Conservation (phyloP, 2,329 filamentous ascomycete species). For the Neofusicoccum ribis region DNA sequence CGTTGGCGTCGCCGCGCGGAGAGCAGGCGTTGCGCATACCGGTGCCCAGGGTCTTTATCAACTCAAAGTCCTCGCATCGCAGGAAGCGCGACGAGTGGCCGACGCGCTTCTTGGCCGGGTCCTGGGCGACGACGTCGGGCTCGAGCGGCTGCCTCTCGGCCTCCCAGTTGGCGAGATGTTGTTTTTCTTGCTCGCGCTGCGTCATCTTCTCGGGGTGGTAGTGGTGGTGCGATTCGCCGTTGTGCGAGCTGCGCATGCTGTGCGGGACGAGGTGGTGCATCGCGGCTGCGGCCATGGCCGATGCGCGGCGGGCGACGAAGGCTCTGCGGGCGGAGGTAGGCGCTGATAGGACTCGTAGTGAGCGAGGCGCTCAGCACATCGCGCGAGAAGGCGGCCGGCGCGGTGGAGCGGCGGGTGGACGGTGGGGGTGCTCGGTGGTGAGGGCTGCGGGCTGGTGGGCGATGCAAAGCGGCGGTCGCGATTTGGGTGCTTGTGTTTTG, state of each 20-base stretch:
- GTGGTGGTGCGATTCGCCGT: slow-evolving; percentile 28
- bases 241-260: slow-evolving; percentile 30
- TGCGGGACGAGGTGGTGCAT: slow-evolving; percentile 34
- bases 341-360: not conserved
- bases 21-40: slow-evolving; percentile 47
- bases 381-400: slow-evolving; percentile 3
- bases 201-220: slow-evolving; percentile 34
- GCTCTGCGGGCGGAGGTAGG: slow-evolving; percentile 11
- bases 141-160: slow-evolving; percentile 45
- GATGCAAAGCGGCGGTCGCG: slow-evolving; percentile 21
- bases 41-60: slow-evolving; percentile 75
- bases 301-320: slow-evolving; percentile 6
- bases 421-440: not conserved
- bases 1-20: not conserved
- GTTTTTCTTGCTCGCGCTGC: slow-evolving; percentile 50
- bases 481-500: slow-evolving; percentile 8
- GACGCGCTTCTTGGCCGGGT: slow-evolving; percentile 46
- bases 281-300: slow-evolving; percentile 34
- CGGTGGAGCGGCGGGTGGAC: slow-evolving; percentile 21
- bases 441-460: slow-evolving; percentile 14
- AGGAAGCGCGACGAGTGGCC: slow-evolving; percentile 50
- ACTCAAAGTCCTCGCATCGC: slow-evolving; percentile 63
- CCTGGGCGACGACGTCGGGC: slow-evolving; percentile 44
- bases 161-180: slow-evolving; percentile 48
- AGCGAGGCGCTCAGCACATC: slow-evolving; percentile 12